Evolutionary conservation across 2,329 filamentous ascomycete genomes (phyloP), one percentile per base, ranked within the genome.

Genomic region (Calonectria crousiana): DNA sequence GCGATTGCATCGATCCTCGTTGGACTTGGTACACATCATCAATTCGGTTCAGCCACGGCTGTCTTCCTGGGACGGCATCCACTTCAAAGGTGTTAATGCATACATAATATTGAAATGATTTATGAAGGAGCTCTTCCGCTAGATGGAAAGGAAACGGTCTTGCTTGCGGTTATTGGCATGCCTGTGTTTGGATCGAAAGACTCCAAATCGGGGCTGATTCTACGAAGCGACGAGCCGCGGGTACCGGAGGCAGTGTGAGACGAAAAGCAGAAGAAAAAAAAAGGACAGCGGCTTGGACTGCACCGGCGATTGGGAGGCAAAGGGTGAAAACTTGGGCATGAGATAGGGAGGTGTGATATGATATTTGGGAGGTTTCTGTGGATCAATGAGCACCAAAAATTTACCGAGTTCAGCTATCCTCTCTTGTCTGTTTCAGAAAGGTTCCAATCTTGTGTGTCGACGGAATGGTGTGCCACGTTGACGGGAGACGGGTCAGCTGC

Each of bases 91-190:
- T 34, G 18, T 67, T 60, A 67, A 67, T 67, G 58, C 51, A 67
- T 56, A 71, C 20, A 60, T 51, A 70, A 65, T 53, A 28, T 52
- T 41, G 23, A 41, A n/a, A 60, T 32, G 51, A 52, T 14, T 41
- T 32, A 44, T 41, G 53, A 44, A 28, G 23, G 34, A 30, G n/a
- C 10, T 41, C 13, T 38, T 26, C 23, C 10, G 56, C 23, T 11
- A 13, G 36, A 11, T 62, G 56, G 36, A 38, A 62, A 26, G 56
- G 56, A 16, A 38, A 41, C 2, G 23, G 6, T 26, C 9, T 41
- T 41, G 36, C 23, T 8, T 20, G 23, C 34, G 6, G 14, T 62
- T 62, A 20, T 41, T 62, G 23, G 34, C 56, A 38, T 62, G 23
- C 23, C 34, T 62, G 44, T 41, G 56, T 41, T 62, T 38, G 34